Base-by-base conservation (phyloP, 306 rosid genomes). In the Sicyos baderoa region DNA sequence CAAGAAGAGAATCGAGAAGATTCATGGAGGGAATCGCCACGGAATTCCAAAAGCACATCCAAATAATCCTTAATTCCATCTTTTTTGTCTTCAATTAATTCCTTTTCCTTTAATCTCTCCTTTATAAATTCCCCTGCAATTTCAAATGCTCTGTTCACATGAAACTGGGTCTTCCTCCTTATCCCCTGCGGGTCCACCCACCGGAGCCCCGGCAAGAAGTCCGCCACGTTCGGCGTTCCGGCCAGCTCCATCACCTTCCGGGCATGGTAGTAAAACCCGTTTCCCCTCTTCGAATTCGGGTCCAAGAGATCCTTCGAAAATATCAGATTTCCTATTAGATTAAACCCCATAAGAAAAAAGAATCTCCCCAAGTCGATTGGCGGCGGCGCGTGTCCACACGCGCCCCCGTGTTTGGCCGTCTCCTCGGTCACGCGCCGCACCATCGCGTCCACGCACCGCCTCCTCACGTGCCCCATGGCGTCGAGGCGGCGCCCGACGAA, bases 221-320 rank as follows among this genome's bases (percentile, higher is more conserved):
- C 97, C 0, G 97, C 96, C 19, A 84, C 71, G 13, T 91, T 89
- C 0, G 96, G 96, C 72, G 85, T 89, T 70, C 96, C 97, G 18
- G 95, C 90, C 25, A 74, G 74, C 76, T 91, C 91, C 97, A 85
- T 89, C 21, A 91, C 89, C 75, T 83, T 82, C 1, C 84, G 72
- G 0, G 90, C 83, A 48, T 91, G 96, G 68, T 72, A 44, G 58
- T 85, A 89, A 59, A 91, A 91, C 29, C 21, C 68, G 1, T 70
- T 82, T 7, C 97, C 97, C 70, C 85, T 87, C 76, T 81, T 86
- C 17, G 83, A 85, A 13, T 83, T 66, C 8, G 85, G 74, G 15
- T 85, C 89, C 77, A 89, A 52, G 59, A 91, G 81, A 67, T 91
- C 97, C 79, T 76, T 86, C 0, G 97, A 91, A 51, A 91, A 91